phyloP scores from a whole-genome alignment of 495 filamentous ascomycete species.

The Tuber microsphaerosporum region DNA sequence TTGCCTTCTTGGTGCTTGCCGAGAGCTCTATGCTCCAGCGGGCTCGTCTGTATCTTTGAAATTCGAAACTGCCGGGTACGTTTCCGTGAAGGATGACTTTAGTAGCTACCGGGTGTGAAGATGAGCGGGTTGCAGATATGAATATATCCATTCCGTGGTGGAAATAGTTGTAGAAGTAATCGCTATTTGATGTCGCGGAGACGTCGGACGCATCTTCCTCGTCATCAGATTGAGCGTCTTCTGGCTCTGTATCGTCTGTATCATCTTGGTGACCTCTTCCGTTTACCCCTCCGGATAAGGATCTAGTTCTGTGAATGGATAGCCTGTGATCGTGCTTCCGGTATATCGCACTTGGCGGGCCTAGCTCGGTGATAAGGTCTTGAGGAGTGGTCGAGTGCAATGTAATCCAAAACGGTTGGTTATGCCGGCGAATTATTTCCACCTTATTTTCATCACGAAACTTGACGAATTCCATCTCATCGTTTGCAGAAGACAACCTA shows the following conservation, averaged over 20 bases:
- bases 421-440: slow-evolving; percentile 61
- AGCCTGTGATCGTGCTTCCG: slow-evolving; percentile 84
- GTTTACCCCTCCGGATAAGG: slow-evolving; percentile 40
- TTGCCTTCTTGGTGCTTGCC: slow-evolving; percentile 33
- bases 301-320: slow-evolving; percentile 68
- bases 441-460: slow-evolving; percentile 68
- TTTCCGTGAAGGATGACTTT: slow-evolving; percentile 91
- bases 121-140: slow-evolving; percentile 63
- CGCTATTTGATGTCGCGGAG: slow-evolving; percentile 48
- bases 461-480: slow-evolving; percentile 73
- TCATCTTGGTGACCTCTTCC: slow-evolving; percentile 49
- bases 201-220: slow-evolving; percentile 57
- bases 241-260: slow-evolving; percentile 66
- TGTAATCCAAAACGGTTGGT: slow-evolving; percentile 56
- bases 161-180: slow-evolving; percentile 96
- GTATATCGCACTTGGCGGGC: slow-evolving; percentile 91
- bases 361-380: slow-evolving; percentile 80
- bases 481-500: slow-evolving; percentile 43
- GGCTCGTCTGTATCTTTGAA: slow-evolving; percentile 85
- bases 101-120: slow-evolving; percentile 63
- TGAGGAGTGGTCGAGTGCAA: slow-evolving; percentile 80
- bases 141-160: slow-evolving; percentile 92
- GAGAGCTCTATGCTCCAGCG: slow-evolving; percentile 73
- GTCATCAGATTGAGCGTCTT: slow-evolving; percentile 69
- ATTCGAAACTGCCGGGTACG: slow-evolving; percentile 89